phyloP scores from a whole-genome alignment of 2,329 filamentous ascomycete genomes.

The Calonectria pseudoturangicola region DNA sequence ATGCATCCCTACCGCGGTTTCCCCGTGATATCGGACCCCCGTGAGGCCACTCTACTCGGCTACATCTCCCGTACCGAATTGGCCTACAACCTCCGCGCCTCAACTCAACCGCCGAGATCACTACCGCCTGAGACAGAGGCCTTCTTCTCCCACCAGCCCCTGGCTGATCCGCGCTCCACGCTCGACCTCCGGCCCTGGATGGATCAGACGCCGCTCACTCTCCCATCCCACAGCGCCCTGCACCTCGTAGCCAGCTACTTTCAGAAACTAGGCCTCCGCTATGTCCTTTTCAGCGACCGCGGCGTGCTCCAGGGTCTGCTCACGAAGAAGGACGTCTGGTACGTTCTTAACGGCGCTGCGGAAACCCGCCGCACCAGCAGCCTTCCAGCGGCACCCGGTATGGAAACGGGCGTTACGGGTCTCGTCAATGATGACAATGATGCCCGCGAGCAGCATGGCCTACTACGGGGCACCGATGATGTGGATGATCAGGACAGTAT shows the following conservation, averaged over 20 bases:
- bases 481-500: slow-evolving; percentile 59
- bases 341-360: slow-evolving; percentile 87
- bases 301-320: slow-evolving; percentile 89
- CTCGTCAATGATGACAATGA: slow-evolving; percentile 57
- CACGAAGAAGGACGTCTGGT: slow-evolving; percentile 99
- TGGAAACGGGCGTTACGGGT: slow-evolving; percentile 60
- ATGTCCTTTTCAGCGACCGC: slow-evolving; percentile 89
- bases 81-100: slow-evolving; percentile 81
- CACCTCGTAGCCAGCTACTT: slow-evolving; percentile 95
- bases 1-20: slow-evolving; percentile 91
- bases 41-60: slow-evolving; percentile 87
- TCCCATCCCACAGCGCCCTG: slow-evolving; percentile 84
- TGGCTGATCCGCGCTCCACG: slow-evolving; percentile 84
- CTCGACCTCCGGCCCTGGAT: slow-evolving; percentile 97
- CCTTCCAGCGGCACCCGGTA: slow-evolving; percentile 46
- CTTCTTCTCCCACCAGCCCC: slow-evolving; percentile 89
- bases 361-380: slow-evolving; percentile 70
- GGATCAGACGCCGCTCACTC: slow-evolving; percentile 97
- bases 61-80: slow-evolving; percentile 97
- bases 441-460: slow-evolving; percentile 64
- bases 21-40: slow-evolving; percentile 87
- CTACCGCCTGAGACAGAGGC: slow-evolving; percentile 84
- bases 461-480: slow-evolving; percentile 62
- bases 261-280: slow-evolving; percentile 92
- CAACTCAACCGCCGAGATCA: slow-evolving; percentile 72